Base-by-base conservation (phyloP, 2,329 filamentous ascomycete species). In the Bipolaris gigantea region DNA sequence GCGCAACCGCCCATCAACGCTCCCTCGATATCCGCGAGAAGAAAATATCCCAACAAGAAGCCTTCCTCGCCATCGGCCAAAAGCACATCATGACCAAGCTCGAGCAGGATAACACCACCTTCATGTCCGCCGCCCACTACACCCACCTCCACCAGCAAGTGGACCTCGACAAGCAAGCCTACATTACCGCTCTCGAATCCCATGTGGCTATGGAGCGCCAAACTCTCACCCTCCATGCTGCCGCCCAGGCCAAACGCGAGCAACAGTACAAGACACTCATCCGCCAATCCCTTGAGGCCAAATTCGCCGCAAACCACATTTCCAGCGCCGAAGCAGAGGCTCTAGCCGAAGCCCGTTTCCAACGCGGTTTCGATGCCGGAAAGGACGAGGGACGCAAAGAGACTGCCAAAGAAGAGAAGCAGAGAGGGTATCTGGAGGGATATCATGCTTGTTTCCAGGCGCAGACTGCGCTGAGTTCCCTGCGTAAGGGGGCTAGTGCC, bases 11-110 rank as follows among this genome's bases (percentile, higher is more conserved):
- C 23, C 57, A 56, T 25, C 43, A 60, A 23, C 52, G 55, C 1
- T 56, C 59, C 2, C 32, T 69, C 1, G 27, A 50, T 0, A 21
- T 50, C 4, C 66, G 66, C 1, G 56, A 63, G 13, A 38, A 50
- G 5, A 52, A 39, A 1, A 59, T 66, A 10, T 30, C 54, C 5
- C 60, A 67, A 23, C 6, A 57, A 0, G 69, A 71, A 30, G 19
- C 53, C 0, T 64, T 62, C 30, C 61, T 70, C 2, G 30, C 56
- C 5, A 49, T 56, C 19, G 69, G 69, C 6, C 65, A 70, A 43
- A 65, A 59, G 27, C 62, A 65, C 15, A 40, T 67, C 5, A 40
- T 55, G 10, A 27, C 42, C 18, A 33, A 59, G 16, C 44, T 59
- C 1, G 58, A 62, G 13, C 30, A 61, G 18, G 62, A 56, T 2